phyloP scores from a whole-genome alignment of 1,139 yeast species.

The Geotrichum cucujoidarum region DNA sequence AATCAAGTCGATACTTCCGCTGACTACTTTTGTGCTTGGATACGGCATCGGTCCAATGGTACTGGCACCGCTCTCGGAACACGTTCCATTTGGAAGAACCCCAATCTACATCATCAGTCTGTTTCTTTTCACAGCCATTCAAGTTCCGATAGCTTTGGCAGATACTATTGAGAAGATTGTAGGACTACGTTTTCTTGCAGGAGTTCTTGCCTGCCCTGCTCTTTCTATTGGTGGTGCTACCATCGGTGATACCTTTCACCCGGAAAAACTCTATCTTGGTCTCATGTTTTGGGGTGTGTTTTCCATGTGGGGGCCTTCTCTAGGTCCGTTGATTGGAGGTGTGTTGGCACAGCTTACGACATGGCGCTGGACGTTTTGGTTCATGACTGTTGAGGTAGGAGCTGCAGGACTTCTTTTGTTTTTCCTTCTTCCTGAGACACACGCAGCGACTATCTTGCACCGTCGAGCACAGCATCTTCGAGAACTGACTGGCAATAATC shows the following conservation, averaged over 20 bases:
- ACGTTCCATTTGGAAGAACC: conserved; percentile 50
- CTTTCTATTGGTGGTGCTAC: conserved; percentile 86
- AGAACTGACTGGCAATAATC: conserved; percentile 43
- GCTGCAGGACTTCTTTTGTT: conserved; percentile 38
- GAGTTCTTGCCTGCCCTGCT: conserved; percentile 78
- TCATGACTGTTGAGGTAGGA: conserved; percentile 42
- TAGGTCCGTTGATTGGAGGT: conserved; percentile 71
- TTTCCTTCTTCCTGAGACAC: conserved; percentile 50
- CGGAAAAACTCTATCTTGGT: conserved; percentile 35
- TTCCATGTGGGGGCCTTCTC: conserved; percentile 55
- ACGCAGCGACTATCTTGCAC: conserved; percentile 42
- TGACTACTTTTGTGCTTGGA: conserved; percentile 54
- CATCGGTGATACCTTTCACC: conserved; percentile 55
- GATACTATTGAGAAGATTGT: conserved; percentile 46
- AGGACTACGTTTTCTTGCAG: conserved; percentile 72
- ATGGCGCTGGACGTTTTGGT: conserved; percentile 45
- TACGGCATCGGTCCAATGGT: conserved; percentile 55
- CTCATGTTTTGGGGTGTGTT: conserved; percentile 48
- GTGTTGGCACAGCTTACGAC: conserved; percentile 34
- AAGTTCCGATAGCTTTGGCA: conserved; percentile 46
- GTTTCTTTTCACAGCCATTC: conserved; percentile 51
- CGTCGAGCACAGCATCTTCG: conserved; percentile 48
- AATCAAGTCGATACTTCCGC: conserved; percentile 45
- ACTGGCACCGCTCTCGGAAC: conserved; percentile 53
- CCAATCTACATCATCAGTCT: conserved; percentile 49